Percentiles rank a stretch among this genome's conserved stretches.
Conservation (phyloP, 441 rosid genomes). For the Rhodomyrtus psidioides region DNA sequence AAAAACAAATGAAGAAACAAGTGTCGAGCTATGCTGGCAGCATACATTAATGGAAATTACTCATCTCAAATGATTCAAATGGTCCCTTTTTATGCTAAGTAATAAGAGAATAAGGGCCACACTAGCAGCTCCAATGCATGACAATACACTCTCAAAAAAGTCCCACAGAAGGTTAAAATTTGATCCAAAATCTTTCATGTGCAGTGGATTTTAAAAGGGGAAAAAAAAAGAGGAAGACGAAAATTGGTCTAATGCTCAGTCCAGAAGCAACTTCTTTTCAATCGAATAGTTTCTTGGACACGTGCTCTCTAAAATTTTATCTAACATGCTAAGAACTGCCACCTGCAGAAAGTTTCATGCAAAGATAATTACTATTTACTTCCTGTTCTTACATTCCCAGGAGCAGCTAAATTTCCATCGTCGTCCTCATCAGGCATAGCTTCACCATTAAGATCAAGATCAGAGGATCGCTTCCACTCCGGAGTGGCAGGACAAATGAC, state of each 20-base stretch:
- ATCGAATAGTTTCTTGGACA: neutral
- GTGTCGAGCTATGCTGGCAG: neutral
- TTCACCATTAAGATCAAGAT: constrained; percentile 98
- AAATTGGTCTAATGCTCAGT: neutral
- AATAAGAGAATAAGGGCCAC: neutral
- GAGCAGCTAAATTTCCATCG: constrained; percentile 64
- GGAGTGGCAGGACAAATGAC: constrained; percentile 80
- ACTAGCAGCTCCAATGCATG: neutral
- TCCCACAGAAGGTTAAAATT: neutral
- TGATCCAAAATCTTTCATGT: neutral
- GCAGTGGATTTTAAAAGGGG: neutral
- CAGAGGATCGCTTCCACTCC: constrained; percentile 96
- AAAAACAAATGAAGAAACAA: neutral
- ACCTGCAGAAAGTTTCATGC: neutral
- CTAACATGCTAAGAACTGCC: neutral
- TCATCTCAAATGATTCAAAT: neutral
- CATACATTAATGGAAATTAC: neutral
- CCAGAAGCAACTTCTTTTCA: neutral
- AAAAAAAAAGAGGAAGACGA: neutral
- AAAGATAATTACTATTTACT: neutral
- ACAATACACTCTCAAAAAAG: neutral
- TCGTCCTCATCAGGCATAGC: constrained; percentile 84
- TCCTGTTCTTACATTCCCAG: constrained; percentile 48
- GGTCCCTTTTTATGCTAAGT: neutral
- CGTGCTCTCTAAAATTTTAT: neutral